A percentile compares a stretch with the other conserved stretches of the same genome.
Conservation (phyloP, 2,329 filamentous ascomycete genomes). For the Paraconiothyrium sp. region DNA sequence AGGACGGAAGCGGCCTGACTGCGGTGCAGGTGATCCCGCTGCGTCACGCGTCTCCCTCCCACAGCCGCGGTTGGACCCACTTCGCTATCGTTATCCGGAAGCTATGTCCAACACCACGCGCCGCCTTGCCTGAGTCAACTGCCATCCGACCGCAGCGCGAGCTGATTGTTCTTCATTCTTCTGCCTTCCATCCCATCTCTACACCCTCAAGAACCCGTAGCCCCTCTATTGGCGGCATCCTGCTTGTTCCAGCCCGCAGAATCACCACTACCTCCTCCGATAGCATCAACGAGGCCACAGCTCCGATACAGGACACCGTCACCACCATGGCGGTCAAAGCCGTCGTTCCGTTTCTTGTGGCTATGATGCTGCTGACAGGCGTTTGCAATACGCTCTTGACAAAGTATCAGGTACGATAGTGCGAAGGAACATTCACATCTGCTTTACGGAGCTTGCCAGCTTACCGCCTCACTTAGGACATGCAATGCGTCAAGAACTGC, state of each 20-base stretch:
- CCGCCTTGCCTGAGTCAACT: slow-evolving; percentile 18
- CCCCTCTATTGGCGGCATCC: slow-evolving; percentile 12
- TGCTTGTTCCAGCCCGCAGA: slow-evolving; percentile 22
- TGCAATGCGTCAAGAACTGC: slow-evolving; percentile 95
- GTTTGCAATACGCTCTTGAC: slow-evolving; percentile 97
- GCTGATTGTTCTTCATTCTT: slow-evolving; percentile 29
- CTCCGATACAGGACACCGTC: slow-evolving; percentile 13
- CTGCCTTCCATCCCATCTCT: slow-evolving; percentile 15
- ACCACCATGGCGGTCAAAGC: slow-evolving; percentile 73
- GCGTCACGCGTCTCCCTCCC: slow-evolving; percentile 10
- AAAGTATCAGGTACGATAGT: slow-evolving; percentile 81
- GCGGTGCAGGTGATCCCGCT: neutral
- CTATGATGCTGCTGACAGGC: slow-evolving; percentile 95
- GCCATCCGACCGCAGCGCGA: slow-evolving; percentile 17
- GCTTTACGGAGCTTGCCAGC: slow-evolving; percentile 16
- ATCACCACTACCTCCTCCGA: slow-evolving; percentile 25
- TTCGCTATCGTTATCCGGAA: slow-evolving; percentile 20
- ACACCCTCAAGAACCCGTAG: slow-evolving; percentile 13
- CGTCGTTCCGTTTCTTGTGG: slow-evolving; percentile 84
- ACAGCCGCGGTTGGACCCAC: slow-evolving; percentile 14
- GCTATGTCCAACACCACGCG: slow-evolving; percentile 20
- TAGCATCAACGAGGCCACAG: slow-evolving; percentile 18
- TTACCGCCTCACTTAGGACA: slow-evolving; percentile 69
- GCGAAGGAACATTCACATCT: neutral
- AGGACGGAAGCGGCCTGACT: neutral